A percentile compares a stretch with the other conserved stretches of the same genome.
Conservation (phyloP, 2,329 filamentous ascomycete species). For the Fusarium denticulatum region DNA sequence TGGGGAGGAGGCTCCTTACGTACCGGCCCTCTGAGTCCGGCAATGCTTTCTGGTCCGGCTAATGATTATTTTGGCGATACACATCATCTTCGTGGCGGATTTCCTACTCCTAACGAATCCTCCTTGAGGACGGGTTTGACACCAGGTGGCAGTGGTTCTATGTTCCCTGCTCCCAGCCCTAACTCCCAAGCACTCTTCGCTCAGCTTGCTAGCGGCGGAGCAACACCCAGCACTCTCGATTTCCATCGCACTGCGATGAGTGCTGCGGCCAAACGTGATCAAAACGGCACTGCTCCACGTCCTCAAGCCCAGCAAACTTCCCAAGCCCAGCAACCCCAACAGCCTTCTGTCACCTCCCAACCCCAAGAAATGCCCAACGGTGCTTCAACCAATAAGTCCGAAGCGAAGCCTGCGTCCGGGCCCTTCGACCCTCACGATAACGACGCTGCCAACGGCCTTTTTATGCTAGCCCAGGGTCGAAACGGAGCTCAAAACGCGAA, state of each 20-base stretch:
- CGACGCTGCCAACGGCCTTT: conserved; percentile 93
- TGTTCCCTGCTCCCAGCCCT: conserved; percentile 93
- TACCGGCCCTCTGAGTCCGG: conserved; percentile 92
- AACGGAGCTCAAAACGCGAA: conserved; percentile 64
- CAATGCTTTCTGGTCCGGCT: conserved; percentile 89
- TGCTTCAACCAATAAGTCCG: conserved; percentile 54
- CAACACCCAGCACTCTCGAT: conserved; percentile 90
- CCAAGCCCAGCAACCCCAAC: conserved; percentile 33
- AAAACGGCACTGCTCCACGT: conserved; percentile 49
- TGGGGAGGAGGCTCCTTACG: conserved; percentile 88
- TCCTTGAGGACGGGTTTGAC: conserved; percentile 90
- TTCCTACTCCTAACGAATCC: conserved; percentile 96
- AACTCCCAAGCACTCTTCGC: conserved; percentile 86
- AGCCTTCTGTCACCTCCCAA: conserved; percentile 58
- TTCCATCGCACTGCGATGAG: conserved; percentile 94
- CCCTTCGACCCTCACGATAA: conserved; percentile 90
- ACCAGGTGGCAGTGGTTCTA: conserved; percentile 93
- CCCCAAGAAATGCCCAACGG: conserved; percentile 62
- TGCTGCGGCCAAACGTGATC: conserved; percentile 73
- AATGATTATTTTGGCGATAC: conserved; percentile 91
- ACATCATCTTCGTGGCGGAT: conserved; percentile 80
- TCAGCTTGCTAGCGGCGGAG: conserved; percentile 80
- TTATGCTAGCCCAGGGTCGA: conserved; percentile 81
- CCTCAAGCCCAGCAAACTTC: conserved; percentile 50
- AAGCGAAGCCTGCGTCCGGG: conserved; percentile 65